Evolutionary conservation across 768 basidiomycete species (phyloP).

Genomic region (Rubroboletus satanas): DNA sequence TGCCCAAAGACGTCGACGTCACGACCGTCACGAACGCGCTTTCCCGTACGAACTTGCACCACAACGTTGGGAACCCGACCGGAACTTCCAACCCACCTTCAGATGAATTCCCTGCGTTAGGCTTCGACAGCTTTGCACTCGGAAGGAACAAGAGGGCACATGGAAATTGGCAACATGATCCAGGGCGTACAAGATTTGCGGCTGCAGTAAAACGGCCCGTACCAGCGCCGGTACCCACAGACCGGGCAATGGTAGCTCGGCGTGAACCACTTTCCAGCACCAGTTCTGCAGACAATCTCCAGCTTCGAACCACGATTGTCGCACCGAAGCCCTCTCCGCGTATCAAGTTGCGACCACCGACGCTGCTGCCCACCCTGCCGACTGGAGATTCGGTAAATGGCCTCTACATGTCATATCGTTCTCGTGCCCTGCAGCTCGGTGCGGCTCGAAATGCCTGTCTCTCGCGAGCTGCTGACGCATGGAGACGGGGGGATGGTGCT

Average conservation of each 20-base stretch:
- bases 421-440: conserved; percentile 86
- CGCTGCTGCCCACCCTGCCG: conserved; percentile 80
- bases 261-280: conserved; percentile 52
- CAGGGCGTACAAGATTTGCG: conserved; percentile 84
- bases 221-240: conserved; percentile 32
- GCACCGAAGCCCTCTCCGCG: conserved; percentile 82
- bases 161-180: conserved; percentile 58
- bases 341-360: conserved; percentile 76
- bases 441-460: conserved; percentile 92
- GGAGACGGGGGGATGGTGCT: conserved; percentile 92
- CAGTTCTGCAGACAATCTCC: conserved; percentile 53
- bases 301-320: conserved; percentile 65
- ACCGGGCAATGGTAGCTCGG: conserved; percentile 45
- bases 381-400: conserved; percentile 78
- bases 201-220: conserved; percentile 77
- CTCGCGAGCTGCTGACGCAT: conserved; percentile 92
- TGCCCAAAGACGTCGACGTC: conserved; percentile 84
- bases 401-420: conserved; percentile 86
- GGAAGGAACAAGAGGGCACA: conserved; percentile 43
- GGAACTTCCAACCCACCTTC: conserved; percentile 30
- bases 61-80: conserved; percentile 36
- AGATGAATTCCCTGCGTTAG: conserved; percentile 72
- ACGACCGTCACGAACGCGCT: conserved; percentile 63
- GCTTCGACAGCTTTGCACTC: conserved; percentile 38
- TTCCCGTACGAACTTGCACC: conserved; percentile 58